Evolutionary conservation across 2,329 filamentous ascomycete genomes (phyloP).

Genomic region (Trichoderma afroharzianum): DNA sequence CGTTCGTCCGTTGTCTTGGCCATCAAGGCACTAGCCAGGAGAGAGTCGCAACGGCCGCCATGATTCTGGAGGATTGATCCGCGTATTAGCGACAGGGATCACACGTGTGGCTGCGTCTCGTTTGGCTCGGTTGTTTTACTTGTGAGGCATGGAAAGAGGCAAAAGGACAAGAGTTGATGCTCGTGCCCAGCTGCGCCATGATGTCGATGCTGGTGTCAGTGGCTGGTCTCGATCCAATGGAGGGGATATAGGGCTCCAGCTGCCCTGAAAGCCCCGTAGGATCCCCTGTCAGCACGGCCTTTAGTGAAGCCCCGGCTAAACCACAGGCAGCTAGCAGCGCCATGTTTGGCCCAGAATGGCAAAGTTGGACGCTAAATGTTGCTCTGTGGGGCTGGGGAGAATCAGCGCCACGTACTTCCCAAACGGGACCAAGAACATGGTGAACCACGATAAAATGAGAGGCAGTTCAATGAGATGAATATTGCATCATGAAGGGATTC

Average conservation of each 20-base stretch:
- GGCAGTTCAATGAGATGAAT: not conserved
- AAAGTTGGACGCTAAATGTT: not conserved
- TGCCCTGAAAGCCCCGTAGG: constrained; percentile 9
- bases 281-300: not conserved
- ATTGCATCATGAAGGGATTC: not conserved
- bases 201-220: not conserved
- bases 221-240: not conserved
- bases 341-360: constrained; percentile 4
- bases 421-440: not conserved
- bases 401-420: constrained; percentile 8
- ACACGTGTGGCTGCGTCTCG: not conserved
- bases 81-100: not conserved
- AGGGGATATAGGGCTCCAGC: not conserved
- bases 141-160: not conserved
- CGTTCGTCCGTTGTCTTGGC: not conserved
- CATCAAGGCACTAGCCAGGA: not conserved
- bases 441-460: not conserved
- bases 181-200: constrained; percentile 3
- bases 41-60: constrained; percentile 2
- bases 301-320: constrained; percentile 3
- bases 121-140: not conserved
- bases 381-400: not conserved
- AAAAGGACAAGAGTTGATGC: not conserved
- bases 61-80: not conserved
- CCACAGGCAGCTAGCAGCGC: not conserved